Evolutionary conservation across 352 stramenopile species (phyloP).

Genomic region (Phytophthora fragariaefolia): DNA sequence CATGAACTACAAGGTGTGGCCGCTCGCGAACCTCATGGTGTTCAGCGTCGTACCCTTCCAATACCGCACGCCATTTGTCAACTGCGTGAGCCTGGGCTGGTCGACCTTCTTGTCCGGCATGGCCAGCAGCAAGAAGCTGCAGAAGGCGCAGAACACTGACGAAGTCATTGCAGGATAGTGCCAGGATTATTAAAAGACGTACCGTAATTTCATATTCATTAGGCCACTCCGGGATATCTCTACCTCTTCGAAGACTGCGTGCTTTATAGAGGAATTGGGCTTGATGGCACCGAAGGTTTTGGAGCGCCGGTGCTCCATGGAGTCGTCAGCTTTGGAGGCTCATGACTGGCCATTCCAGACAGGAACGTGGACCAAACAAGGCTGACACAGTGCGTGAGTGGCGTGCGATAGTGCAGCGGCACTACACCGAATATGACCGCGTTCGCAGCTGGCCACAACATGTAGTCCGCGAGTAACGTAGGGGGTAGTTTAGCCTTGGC

Average conservation of each 20-base stretch:
- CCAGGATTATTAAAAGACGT: too few species aligned
- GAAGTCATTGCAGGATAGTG: not conserved
- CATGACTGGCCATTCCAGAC: slow-evolving; percentile 40
- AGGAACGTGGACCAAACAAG: slow-evolving; percentile 52
- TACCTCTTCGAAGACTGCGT: not conserved
- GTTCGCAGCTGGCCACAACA: slow-evolving; percentile 48
- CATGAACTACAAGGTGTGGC: slow-evolving; percentile 62
- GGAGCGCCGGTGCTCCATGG: slow-evolving; percentile 6
- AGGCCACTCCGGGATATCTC: not conserved
- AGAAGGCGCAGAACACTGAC: not conserved
- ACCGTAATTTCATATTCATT: slow-evolving; percentile 12
- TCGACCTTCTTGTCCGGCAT: slow-evolving; percentile 58
- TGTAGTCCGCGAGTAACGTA: slow-evolving; percentile 49
- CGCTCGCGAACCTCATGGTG: slow-evolving; percentile 51
- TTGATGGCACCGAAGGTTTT: slow-evolving; percentile 22
- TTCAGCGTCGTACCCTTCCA: slow-evolving; percentile 59
- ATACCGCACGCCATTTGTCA: slow-evolving; percentile 60
- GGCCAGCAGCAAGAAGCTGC: slow-evolving; percentile 41
- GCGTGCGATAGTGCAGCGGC: slow-evolving; percentile 46
- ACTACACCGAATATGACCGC: slow-evolving; percentile 42
- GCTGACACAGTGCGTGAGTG: slow-evolving; percentile 45
- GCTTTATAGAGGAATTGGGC: slow-evolving; percentile 17
- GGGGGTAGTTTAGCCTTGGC: slow-evolving; percentile 40
- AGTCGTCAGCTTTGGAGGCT: slow-evolving; percentile 18
- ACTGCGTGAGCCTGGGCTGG: slow-evolving; percentile 60